Percentiles rank a stretch among this genome's conserved stretches.
Conservation (phyloP, 805 yeast species). For the Starmerella davenportii region DNA sequence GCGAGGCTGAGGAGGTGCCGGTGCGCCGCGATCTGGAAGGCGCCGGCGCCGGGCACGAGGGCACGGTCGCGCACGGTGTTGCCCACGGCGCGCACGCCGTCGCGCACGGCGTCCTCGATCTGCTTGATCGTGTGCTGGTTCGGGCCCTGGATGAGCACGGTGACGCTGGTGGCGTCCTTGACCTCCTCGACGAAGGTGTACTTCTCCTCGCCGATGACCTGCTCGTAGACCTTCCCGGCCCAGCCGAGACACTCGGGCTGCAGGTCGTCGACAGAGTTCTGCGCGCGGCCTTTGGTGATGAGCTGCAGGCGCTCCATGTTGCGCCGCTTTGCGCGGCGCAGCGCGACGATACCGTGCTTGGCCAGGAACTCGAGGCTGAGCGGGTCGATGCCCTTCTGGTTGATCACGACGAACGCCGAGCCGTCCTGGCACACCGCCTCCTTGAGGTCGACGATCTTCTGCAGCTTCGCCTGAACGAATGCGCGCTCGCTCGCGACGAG, state of each 20-base stretch:
- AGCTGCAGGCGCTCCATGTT: slow-evolving; percentile 97
- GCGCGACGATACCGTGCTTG: slow-evolving; percentile 77
- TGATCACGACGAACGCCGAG: slow-evolving; percentile 78
- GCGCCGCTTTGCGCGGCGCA: slow-evolving; percentile 96
- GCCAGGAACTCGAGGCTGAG: slow-evolving; percentile 91
- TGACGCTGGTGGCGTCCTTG: slow-evolving; percentile 75
- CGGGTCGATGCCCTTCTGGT: slow-evolving; percentile 97
- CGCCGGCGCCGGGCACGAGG: slow-evolving; percentile 94
- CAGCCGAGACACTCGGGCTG: slow-evolving; percentile 62
- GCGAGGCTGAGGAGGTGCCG: slow-evolving; percentile 43
- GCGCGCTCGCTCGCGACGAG: slow-evolving; percentile 82
- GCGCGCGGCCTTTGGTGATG: slow-evolving; percentile 94
- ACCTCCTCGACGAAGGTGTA: slow-evolving; percentile 84
- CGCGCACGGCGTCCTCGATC: slow-evolving; percentile 92
- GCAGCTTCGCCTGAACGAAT: slow-evolving; percentile 84
- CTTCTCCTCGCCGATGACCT: slow-evolving; percentile 90
- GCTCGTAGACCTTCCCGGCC: slow-evolving; percentile 83
- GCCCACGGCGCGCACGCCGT: slow-evolving; percentile 87
- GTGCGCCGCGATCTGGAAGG: slow-evolving; percentile 73
- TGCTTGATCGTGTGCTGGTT: slow-evolving; percentile 77
- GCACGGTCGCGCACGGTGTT: slow-evolving; percentile 73
- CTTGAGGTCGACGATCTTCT: slow-evolving; percentile 80
- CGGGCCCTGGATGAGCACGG: slow-evolving; percentile 85
- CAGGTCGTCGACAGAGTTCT: slow-evolving; percentile 89
- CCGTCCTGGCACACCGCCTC: slow-evolving; percentile 71